phyloP scores from a whole-genome alignment of 2,329 filamentous ascomycete species.

The Phyllosticta capitalensis region DNA sequence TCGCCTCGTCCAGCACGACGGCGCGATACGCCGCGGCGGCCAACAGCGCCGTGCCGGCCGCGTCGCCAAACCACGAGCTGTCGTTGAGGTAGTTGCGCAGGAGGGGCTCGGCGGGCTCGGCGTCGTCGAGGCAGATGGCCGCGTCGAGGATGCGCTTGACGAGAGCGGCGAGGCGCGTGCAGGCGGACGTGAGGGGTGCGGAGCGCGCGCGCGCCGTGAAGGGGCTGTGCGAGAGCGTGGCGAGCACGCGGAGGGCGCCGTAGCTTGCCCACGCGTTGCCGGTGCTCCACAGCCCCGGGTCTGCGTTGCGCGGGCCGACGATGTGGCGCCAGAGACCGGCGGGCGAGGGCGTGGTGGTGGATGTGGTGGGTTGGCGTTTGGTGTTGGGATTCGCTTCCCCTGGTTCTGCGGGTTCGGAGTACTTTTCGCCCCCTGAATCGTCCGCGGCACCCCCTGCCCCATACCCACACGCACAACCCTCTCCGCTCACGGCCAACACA shows the following conservation, averaged over 20 bases:
- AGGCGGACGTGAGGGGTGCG: too few relatives aligned
- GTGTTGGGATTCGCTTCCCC: too few relatives aligned
- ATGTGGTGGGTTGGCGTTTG: too few relatives aligned
- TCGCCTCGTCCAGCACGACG: slow-evolving; percentile 30
- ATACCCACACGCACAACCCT: neutral
- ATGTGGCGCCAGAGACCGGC: slow-evolving; percentile 39
- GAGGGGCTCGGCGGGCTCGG: slow-evolving; percentile 25
- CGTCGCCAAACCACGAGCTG: slow-evolving; percentile 37
- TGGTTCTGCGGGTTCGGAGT: too few relatives aligned
- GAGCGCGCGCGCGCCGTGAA: too few relatives aligned
- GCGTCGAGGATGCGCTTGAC: slow-evolving; percentile 31
- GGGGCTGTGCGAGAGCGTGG: slow-evolving; percentile 30
- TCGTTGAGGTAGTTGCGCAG: slow-evolving; percentile 41
- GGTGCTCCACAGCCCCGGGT: slow-evolving; percentile 37
- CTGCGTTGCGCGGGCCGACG: slow-evolving; percentile 25
- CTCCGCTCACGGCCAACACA: neutral
- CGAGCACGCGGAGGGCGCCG: slow-evolving; percentile 39
- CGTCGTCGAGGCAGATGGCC: slow-evolving; percentile 24
- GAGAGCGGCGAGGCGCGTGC: slow-evolving; percentile 21
- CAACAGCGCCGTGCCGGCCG: slow-evolving; percentile 39
- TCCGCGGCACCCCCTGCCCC: too few relatives aligned
- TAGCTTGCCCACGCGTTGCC: slow-evolving; percentile 41
- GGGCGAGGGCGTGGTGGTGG: too few relatives aligned
- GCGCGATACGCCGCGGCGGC: slow-evolving; percentile 38
- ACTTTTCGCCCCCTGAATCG: too few relatives aligned